These are phyloP conservation scores for Dothidotthia symphoricarpi DNA, from an alignment of 2,329 filamentous ascomycete genomes.

Conservation along the genomic window DNA sequence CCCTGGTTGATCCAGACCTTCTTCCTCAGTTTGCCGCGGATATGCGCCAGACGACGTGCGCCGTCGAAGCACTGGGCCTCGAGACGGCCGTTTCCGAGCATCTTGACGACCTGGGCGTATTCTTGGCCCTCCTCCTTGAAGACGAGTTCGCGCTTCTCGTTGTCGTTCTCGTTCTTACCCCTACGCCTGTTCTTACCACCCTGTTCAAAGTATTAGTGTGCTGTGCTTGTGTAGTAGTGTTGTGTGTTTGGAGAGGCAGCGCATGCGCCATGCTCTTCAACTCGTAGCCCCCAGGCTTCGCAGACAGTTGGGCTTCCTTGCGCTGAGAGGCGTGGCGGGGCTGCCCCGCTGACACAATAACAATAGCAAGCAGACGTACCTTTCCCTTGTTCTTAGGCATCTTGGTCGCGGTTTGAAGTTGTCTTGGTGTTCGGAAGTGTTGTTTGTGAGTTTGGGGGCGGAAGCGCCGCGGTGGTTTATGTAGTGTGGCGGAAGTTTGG, in stretches of 20 bases:
- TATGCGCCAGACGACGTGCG: constrained; percentile 78
- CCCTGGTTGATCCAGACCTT: constrained; percentile 97
- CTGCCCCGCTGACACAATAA: constrained; percentile 12
- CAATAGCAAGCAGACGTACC: constrained; percentile 52
- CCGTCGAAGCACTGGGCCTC: constrained; percentile 96
- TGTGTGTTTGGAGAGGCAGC: constrained; percentile 5
- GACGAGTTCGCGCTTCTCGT: constrained; percentile 96
- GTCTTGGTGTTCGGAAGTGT: constrained; percentile 6
- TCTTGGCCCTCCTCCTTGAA: constrained; percentile 99
- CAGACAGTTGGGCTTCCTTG: constrained; percentile 21
- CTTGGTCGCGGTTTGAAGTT: constrained; percentile 41
- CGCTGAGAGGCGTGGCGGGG: constrained; percentile 18
- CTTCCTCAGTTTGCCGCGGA: constrained; percentile 95
- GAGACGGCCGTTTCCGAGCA: constrained; percentile 92
- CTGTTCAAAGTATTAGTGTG: constrained; percentile 47
- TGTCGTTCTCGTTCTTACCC: constrained; percentile 95
- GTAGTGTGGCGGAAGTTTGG: constrained; percentile 6
- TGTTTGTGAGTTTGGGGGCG: constrained; percentile 7
- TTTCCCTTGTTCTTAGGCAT: constrained; percentile 99
- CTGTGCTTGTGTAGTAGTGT: constrained; percentile 1
- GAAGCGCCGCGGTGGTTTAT: constrained; percentile 7
- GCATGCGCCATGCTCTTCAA: no score
- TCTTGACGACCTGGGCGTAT: constrained; percentile 87
- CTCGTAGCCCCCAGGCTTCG: background rate
- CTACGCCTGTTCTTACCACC: constrained; percentile 98